Conservation (phyloP, 805 yeast species). For the Metschnikowia cubensis region DNA sequence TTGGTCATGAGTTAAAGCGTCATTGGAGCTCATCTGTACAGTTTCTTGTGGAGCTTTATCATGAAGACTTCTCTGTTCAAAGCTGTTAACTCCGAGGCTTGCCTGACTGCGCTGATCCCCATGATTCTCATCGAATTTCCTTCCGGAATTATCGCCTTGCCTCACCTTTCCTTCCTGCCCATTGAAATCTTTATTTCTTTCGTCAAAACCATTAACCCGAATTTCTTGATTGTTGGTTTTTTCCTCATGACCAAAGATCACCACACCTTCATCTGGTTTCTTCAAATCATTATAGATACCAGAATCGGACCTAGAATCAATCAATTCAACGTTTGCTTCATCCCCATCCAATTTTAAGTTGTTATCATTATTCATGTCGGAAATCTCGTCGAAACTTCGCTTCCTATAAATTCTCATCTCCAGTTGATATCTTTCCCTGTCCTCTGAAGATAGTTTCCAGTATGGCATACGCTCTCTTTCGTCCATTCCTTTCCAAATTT, state of each 20-base stretch:
- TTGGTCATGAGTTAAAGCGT: not conserved
- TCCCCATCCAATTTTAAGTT: not conserved
- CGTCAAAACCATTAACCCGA: not conserved
- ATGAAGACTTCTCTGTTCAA: not conserved
- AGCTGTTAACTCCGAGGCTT: not conserved
- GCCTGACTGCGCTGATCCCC: not conserved
- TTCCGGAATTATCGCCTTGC: not conserved
- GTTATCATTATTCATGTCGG: not conserved
- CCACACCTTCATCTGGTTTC: not conserved
- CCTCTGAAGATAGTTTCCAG: constrained; percentile 72
- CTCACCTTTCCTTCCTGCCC: not conserved
- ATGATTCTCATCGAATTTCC: not conserved
- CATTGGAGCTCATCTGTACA: not conserved
- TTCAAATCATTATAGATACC: not conserved
- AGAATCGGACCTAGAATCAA: not conserved
- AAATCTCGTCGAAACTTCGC: constrained; percentile 7
- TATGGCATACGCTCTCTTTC: constrained; percentile 70
- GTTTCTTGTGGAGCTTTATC: not conserved
- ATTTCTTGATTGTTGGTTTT: not conserved
- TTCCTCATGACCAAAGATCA: not conserved
- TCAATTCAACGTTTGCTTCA: not conserved
- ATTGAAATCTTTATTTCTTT: not conserved
- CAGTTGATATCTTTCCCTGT: constrained; percentile 65
- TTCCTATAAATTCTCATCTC: constrained; percentile 59
- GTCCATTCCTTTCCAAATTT: constrained; percentile 75